Percentiles rank a stretch among this genome's conserved stretches.
These are phyloP conservation scores for Cucurbita argyrosperma DNA, from an alignment of 306 rosid species.

Conservation along the genomic window DNA sequence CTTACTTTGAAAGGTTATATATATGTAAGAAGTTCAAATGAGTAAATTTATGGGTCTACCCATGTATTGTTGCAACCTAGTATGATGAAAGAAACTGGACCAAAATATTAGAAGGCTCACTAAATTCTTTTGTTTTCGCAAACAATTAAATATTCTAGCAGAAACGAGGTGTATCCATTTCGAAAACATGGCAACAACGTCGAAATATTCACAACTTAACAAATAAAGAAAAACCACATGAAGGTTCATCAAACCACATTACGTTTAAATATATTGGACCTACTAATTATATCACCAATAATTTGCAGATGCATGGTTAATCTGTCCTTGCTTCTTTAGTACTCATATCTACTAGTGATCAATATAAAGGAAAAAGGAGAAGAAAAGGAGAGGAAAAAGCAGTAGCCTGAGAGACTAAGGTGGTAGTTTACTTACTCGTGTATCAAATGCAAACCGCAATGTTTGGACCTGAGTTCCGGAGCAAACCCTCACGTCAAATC, in stretches of 20 bases:
- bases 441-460: constrained; percentile 56
- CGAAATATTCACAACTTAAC: neutral
- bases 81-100: neutral
- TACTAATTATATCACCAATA: neutral
- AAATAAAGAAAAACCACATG: neutral
- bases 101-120: neutral
- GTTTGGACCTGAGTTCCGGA: constrained; percentile 87
- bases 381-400: neutral
- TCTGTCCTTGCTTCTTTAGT: neutral
- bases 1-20: no score
- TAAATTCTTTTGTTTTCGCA: neutral
- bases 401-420: neutral
- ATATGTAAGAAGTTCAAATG: no score
- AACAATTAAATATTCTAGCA: neutral
- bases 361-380: neutral
- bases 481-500: constrained; percentile 80
- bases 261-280: neutral
- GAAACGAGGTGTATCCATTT: neutral
- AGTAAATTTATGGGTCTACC: neutral
- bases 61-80: neutral
- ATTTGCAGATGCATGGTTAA: neutral
- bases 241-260: neutral
- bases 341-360: neutral
- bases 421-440: constrained; percentile 37
- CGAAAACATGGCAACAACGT: neutral